Base-by-base conservation (phyloP, 441 rosid species). In the Erysimum cheiri region DNA sequence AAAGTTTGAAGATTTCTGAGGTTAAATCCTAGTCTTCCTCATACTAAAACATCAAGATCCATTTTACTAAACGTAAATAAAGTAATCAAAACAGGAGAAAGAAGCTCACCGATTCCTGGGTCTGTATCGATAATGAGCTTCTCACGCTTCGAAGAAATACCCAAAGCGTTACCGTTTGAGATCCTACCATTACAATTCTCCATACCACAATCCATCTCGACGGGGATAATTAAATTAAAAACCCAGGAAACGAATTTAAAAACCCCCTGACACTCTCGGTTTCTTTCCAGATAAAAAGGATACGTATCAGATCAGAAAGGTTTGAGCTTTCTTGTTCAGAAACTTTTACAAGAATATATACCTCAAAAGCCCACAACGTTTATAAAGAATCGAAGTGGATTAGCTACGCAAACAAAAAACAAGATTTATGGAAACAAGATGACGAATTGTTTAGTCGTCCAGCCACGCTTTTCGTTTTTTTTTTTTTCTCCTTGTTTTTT, bases 121-220 rank as follows among this genome's bases (percentile, higher is more conserved):
- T 93, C 98, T 19, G 98, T 93, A 67, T 93, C 98, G 64, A 93
- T 93, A 73, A 93, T 83, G 88, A 91, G 82, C 89, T 90, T 87
- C 60, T 79, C 77, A 70, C 79, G 75, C 31, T 70, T 63, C 17
- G 69, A 62, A 22, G 71, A 26, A 4, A 78, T 24, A 50, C 17
- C 71, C 37, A 75, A 72, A 55, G 70, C 67, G 73, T 67, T 67
- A 8, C 71, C 82, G 60, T 77, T 69, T 39, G 67, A 56, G 71
- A 78, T 29, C 49, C 49, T 73, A 29, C 69, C 78, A 49, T 78
- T 67, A 59, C 70, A 73, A 53, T 29, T 77, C 52, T 61, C 66
- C 63, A 56, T 36, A 31, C 37, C 52, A 65, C 69, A 54, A 74
- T 58, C 85, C 86, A 84, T 78, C 31, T 71, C 17, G 4, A 35